Conservation (phyloP, 164 flowering plant species). For the Chimonanthus salicifolius region DNA sequence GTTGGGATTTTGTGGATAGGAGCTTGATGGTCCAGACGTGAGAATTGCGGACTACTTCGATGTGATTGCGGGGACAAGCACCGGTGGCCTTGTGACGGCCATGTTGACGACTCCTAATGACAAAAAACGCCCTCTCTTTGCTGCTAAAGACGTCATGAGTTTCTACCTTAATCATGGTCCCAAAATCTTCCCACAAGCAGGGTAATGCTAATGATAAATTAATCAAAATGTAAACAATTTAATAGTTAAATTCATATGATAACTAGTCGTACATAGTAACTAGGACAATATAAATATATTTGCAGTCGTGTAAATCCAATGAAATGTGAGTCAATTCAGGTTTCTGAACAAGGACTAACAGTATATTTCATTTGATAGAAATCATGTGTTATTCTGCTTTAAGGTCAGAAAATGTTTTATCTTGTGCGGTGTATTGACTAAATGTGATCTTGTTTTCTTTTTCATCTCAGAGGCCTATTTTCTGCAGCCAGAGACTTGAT, state of each 20-base stretch:
- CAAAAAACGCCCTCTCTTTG: conserved; percentile 10
- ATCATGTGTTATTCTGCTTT: too few species aligned
- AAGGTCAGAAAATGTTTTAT: too few species aligned
- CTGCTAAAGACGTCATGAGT: conserved; percentile 10
- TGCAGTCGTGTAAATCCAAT: too few species aligned
- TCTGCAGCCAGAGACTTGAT: not conserved
- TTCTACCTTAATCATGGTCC: conserved; percentile 14
- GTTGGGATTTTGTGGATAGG: not conserved
- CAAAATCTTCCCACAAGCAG: conserved; percentile 8
- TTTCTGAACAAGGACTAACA: too few species aligned
- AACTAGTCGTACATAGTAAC: too few species aligned
- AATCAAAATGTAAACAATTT: not conserved
- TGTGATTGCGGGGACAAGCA: conserved; percentile 17
- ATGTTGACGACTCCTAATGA: conserved; percentile 10
- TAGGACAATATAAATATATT: too few species aligned
- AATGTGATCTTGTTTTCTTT: not conserved
- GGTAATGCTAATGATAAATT: not conserved
- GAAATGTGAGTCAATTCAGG: too few species aligned
- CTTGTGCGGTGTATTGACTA: too few species aligned
- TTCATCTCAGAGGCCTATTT: not conserved
- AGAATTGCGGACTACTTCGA: conserved; percentile 18
- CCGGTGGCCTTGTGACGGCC: conserved; percentile 12
- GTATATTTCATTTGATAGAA: too few species aligned
- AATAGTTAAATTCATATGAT: not conserved
- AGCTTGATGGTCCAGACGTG: conserved; percentile 12